Conservation (phyloP, 495 filamentous ascomycete species). For the Staphylotrichum tortipilum region DNA sequence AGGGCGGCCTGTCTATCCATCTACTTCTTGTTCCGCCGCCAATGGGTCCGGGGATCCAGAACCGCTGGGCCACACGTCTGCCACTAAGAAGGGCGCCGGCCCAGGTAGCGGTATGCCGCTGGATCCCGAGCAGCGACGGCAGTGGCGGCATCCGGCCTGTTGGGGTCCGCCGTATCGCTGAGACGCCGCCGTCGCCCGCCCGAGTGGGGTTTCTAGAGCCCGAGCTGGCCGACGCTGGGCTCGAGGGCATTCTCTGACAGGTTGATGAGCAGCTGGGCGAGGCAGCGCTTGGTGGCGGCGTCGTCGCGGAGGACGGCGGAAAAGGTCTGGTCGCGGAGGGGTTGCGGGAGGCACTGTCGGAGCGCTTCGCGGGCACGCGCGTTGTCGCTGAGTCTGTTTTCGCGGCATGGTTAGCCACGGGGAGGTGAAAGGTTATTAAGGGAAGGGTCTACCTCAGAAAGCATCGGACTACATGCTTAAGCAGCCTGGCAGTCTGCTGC, state of each 20-base stretch:
- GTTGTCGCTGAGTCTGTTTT: conserved; percentile 91
- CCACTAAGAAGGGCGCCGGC: no score
- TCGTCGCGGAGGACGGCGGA: conserved; percentile 93
- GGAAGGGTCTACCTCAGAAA: conserved; percentile 66
- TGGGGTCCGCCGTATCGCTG: conserved; percentile 11
- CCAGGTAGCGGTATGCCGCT: no score
- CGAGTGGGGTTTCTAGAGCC: conserved; percentile 12
- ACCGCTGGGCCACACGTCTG: no score
- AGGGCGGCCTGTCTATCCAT: no score
- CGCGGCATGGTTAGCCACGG: neutral
- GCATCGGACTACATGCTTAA: conserved; percentile 97
- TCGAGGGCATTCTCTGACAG: conserved; percentile 88
- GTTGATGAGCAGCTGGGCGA: conserved; percentile 93
- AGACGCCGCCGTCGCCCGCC: neutral
- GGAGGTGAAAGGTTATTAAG: neutral
- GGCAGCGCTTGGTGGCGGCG: conserved; percentile 94
- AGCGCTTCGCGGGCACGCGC: conserved; percentile 91
- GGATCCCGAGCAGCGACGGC: no score
- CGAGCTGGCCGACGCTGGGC: conserved; percentile 27
- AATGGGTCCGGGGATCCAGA: no score
- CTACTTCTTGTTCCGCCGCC: no score
- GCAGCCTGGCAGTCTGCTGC: conserved; percentile 87
- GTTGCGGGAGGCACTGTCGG: conserved; percentile 92
- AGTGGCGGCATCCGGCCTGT: conserved; percentile 5
- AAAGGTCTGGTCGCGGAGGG: conserved; percentile 93